Conservation (phyloP, 345 rosid species). For the Brassica cretica region DNA sequence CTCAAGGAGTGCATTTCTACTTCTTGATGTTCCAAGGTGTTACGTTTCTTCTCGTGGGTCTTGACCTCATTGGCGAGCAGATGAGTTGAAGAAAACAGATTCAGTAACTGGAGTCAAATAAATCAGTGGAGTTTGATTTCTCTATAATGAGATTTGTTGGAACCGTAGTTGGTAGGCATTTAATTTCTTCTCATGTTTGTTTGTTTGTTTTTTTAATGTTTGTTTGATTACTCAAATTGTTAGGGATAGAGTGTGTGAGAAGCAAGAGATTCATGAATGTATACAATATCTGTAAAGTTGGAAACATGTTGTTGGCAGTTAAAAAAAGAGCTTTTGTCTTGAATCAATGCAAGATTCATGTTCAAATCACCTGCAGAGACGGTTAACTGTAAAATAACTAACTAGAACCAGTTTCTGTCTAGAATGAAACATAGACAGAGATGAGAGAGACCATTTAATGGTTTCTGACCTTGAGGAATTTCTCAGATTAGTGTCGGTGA, state of each 20-base stretch:
- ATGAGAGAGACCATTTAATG: not conserved
- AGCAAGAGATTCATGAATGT: slow-evolving; percentile 38
- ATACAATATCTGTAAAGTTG: slow-evolving; percentile 43
- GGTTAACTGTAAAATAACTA: slow-evolving; percentile 20
- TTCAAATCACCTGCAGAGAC: slow-evolving; percentile 18
- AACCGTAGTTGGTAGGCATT: slow-evolving; percentile 42
- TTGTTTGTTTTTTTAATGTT: slow-evolving; percentile 33
- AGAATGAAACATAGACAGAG: not conserved
- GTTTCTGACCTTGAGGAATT: not conserved
- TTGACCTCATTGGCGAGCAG: slow-evolving; percentile 86
- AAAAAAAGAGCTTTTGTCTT: slow-evolving; percentile 21
- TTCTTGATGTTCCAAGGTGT: slow-evolving; percentile 83
- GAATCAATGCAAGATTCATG: slow-evolving; percentile 14
- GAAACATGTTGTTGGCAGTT: slow-evolving; percentile 37
- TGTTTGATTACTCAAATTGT: slow-evolving; percentile 24
- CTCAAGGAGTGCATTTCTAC: slow-evolving; percentile 89
- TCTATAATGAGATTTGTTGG: slow-evolving; percentile 38
- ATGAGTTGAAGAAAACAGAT: slow-evolving; percentile 51
- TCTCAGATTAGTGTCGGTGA: slow-evolving; percentile 29
- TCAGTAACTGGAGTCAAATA: slow-evolving; percentile 18
- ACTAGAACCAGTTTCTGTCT: slow-evolving; percentile 18
- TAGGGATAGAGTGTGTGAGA: slow-evolving; percentile 27
- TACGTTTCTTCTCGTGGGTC: slow-evolving; percentile 80
- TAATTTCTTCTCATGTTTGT: slow-evolving; percentile 22
- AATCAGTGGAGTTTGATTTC: slow-evolving; percentile 34